Base-by-base conservation (phyloP, 2,329 filamentous ascomycete genomes). In the Alternaria brassicae region DNA sequence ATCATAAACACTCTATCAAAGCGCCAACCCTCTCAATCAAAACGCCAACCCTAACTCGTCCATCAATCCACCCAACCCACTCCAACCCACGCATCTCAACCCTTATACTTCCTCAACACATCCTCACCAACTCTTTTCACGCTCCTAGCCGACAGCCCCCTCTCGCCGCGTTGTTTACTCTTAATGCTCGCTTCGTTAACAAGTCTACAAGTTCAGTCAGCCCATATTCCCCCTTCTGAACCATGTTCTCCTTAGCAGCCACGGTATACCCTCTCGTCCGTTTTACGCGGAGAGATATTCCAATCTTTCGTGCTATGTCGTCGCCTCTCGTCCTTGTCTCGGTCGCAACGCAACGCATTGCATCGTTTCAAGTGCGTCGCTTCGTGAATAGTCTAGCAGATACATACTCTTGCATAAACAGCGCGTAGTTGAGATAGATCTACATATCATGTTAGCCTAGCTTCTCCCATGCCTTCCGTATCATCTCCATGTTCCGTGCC, bases 391-490 rank as follows among this genome's bases (percentile, higher is more conserved):
- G 40, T 27, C 4, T 21, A 27, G 17, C 12, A 6, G 19, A 13
- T 48, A 75, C 83, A 63, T 78, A 87, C 84, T 86, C 83, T 75
- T 88, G 83, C 72, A 96, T 89, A 68, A 96, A 96, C 2, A 95
- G 83, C 65, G 91, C 86, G 66, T 96, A 96, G 73, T 95, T 88
- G 58, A 96, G 83, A 71, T 91, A 96, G 62, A 96, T 89, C 92
- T 95, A 66, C 30, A 4, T n/a, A 4, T 13, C 40, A 47, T 2
- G n/a, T 49, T 9, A 53, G 25, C 13, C n/a, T 19, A 1, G 12
- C 7, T 3, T 42, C 25, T 17, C 21, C 1, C 8, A 37, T 5
- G 4, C 9, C 17, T 23, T 40, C 39, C 32, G 25, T 8, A 37
- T 3, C n/a, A 4, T 6, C 6, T n/a, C 17, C 3, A 4, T 6